phyloP scores from a whole-genome alignment of 306 rosid species.

The Corylus heterophylla region DNA sequence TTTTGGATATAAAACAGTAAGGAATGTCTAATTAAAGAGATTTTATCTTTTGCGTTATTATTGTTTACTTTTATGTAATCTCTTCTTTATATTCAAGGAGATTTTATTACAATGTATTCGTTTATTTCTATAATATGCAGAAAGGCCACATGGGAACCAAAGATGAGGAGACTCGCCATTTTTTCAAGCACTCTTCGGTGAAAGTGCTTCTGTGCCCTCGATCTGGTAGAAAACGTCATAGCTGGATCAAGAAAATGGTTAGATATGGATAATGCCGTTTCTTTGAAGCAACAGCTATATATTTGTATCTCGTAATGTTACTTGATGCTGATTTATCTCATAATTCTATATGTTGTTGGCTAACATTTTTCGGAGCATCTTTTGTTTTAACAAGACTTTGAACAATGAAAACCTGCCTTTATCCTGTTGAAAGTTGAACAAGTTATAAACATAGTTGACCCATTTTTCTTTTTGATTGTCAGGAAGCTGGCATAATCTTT shows the following conservation, averaged over 20 bases:
- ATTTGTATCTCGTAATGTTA: not conserved
- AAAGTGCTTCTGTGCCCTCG: slow-evolving; percentile 76
- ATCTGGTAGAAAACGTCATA: slow-evolving; percentile 71
- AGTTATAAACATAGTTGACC: not conserved
- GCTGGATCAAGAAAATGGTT: slow-evolving; percentile 66
- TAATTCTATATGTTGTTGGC: not conserved
- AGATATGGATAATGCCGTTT: slow-evolving; percentile 3
- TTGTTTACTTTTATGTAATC: slow-evolving; percentile 5
- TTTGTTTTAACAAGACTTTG: not conserved
- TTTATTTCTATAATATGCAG: slow-evolving; percentile 36
- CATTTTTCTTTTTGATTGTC: slow-evolving; percentile 8
- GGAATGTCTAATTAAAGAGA: not conserved
- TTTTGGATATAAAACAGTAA: slow-evolving; percentile 68
- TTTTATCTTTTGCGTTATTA: not conserved
- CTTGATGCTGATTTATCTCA: not conserved
- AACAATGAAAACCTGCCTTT: not conserved
- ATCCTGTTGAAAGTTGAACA: not conserved
- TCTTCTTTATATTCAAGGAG: slow-evolving; percentile 5
- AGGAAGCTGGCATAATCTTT: slow-evolving; percentile 89
- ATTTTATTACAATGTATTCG: not conserved
- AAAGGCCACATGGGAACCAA: slow-evolving; percentile 68
- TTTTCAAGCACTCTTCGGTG: slow-evolving; percentile 86
- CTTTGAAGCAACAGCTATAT: not conserved
- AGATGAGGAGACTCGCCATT: slow-evolving; percentile 78
- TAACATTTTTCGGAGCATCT: not conserved